These are phyloP conservation scores for Myxozyma lipomycoides DNA, from an alignment of 805 yeast species.

Conservation along the genomic window DNA sequence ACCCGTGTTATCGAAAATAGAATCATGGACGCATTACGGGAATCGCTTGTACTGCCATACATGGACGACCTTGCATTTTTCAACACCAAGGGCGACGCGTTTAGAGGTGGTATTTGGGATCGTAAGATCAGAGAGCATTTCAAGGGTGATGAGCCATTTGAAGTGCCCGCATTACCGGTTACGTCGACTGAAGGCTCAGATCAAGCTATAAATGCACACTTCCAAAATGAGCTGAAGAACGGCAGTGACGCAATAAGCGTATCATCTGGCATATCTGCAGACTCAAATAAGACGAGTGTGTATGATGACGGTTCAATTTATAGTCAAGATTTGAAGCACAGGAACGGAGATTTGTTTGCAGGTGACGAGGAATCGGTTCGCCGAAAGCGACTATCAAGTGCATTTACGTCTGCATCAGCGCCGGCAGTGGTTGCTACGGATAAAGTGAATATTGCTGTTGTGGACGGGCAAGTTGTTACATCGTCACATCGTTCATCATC, in stretches of 20 bases:
- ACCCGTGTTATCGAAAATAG: slow-evolving; percentile 76
- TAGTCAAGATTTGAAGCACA: slow-evolving; percentile 6
- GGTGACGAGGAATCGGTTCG: slow-evolving; percentile 6
- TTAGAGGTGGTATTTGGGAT: slow-evolving; percentile 94
- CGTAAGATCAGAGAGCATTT: slow-evolving; percentile 7
- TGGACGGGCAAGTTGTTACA: slow-evolving; percentile 21
- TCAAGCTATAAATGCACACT: slow-evolving; percentile 3
- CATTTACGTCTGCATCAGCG: slow-evolving; percentile 15
- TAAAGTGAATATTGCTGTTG: slow-evolving; percentile 23
- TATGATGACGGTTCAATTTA: slow-evolving; percentile 5
- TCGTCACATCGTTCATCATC: slow-evolving; percentile 7
- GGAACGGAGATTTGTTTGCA: slow-evolving; percentile 3
- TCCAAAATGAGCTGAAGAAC: slow-evolving; percentile 6
- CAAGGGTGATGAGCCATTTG: background rate
- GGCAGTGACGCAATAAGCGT: slow-evolving; percentile 18
- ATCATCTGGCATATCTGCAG: slow-evolving; percentile 19
- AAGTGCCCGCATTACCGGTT: background rate
- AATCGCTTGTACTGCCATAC: slow-evolving; percentile 75
- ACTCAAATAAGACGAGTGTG: slow-evolving; percentile 15
- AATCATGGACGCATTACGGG: slow-evolving; percentile 64
- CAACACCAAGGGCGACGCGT: slow-evolving; percentile 62
- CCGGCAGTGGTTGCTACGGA: slow-evolving; percentile 26
- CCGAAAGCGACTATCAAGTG: slow-evolving; percentile 15
- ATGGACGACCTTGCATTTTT: slow-evolving; percentile 84
- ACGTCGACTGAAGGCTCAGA: background rate